A percentile compares a stretch with the other conserved stretches of the same genome.
Evolutionary conservation across 345 rosid species (phyloP).

Genomic region (Eucalyptus polyanthemos): DNA sequence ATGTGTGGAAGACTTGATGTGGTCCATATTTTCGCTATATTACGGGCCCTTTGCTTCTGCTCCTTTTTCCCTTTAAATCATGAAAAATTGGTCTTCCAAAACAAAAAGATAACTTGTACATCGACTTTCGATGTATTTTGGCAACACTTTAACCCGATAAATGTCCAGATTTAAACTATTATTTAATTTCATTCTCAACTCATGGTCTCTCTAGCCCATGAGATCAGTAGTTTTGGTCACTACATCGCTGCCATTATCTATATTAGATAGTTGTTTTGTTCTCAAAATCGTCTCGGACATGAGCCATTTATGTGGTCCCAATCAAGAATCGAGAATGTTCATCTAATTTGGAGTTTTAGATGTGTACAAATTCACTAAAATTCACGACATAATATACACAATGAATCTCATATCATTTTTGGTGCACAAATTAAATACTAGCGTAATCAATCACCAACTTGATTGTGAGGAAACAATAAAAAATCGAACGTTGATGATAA

Average conservation of each 20-base stretch:
- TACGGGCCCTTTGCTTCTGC: not conserved
- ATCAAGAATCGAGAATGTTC: not conserved
- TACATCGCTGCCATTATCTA: no score
- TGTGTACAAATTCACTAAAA: not conserved
- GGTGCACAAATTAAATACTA: not conserved
- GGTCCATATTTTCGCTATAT: not conserved
- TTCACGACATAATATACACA: rapidly evolving
- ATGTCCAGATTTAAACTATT: not conserved
- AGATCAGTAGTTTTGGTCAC: not conserved
- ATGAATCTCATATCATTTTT: not conserved
- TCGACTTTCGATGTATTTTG: not conserved
- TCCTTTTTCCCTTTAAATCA: not conserved
- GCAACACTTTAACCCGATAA: not conserved
- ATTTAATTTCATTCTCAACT: not conserved
- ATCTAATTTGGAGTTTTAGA: not conserved
- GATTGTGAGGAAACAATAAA: not conserved
- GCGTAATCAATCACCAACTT: not conserved
- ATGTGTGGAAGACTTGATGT: not conserved
- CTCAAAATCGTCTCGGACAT: not conserved
- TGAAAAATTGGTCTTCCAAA: not conserved
- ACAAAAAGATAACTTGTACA: not conserved
- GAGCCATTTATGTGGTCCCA: not conserved
- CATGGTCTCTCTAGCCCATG: not conserved
- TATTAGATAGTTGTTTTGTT: not conserved
- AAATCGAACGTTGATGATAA: not conserved